These are phyloP conservation scores for Fusarium domesticum DNA, from an alignment of 2,329 filamentous ascomycete species.

Conservation along the genomic window DNA sequence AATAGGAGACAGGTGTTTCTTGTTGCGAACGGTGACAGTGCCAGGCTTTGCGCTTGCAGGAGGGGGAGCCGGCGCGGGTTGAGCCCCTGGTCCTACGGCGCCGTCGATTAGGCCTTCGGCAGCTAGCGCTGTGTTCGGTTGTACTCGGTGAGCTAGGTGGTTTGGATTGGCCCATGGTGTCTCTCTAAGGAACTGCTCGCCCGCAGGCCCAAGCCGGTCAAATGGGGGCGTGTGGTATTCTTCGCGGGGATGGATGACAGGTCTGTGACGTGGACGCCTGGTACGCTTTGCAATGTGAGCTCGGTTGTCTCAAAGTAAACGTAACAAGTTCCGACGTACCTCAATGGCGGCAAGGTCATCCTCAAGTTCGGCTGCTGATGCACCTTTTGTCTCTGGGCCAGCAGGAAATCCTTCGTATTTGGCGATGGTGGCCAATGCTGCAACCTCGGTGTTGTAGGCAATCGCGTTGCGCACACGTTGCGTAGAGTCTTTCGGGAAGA, in stretches of 20 bases:
- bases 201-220: slow-evolving; percentile 60
- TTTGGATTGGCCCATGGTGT: slow-evolving; percentile 93
- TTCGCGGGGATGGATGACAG: slow-evolving; percentile 42
- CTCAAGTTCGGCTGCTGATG: slow-evolving; percentile 70
- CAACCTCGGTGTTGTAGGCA: slow-evolving; percentile 93
- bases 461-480: slow-evolving; percentile 81
- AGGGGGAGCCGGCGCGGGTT: slow-evolving; percentile 15
- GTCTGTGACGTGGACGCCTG: slow-evolving; percentile 36
- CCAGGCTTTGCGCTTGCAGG: slow-evolving; percentile 23
- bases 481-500: slow-evolving; percentile 72
- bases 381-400: slow-evolving; percentile 77
- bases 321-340: slow-evolving; percentile 45
- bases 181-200: slow-evolving; percentile 83
- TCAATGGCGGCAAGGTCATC: slow-evolving; percentile 88
- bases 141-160: slow-evolving; percentile 63
- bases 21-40: slow-evolving; percentile 23
- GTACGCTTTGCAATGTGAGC: slow-evolving; percentile 33
- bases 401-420: slow-evolving; percentile 97
- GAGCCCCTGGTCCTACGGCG: slow-evolving; percentile 19
- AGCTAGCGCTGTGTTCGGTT: slow-evolving; percentile 32
- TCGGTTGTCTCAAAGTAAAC: slow-evolving; percentile 20
- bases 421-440: slow-evolving; percentile 81
- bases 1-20: slow-evolving; percentile 29
- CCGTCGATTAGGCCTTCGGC: slow-evolving; percentile 10
- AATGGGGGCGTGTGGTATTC: slow-evolving; percentile 50